Conservation (phyloP, 2,329 filamentous ascomycete genomes). For the Tolypocladium sp. region DNA sequence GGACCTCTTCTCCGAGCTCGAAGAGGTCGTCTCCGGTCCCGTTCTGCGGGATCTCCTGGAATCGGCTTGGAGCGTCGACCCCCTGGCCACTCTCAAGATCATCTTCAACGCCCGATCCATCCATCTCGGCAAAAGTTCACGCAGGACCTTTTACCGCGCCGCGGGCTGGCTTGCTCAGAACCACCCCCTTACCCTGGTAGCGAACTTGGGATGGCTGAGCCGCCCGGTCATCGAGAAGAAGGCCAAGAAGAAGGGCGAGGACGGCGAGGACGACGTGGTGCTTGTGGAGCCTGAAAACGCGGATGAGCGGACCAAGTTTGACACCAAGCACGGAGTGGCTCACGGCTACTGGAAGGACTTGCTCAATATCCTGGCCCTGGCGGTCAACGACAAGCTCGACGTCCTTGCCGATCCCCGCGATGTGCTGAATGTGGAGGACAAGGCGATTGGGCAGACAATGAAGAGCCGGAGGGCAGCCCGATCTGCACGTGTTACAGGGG, state of each 20-base stretch:
- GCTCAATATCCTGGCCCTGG: slow-evolving; percentile 45
- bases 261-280: slow-evolving; percentile 24
- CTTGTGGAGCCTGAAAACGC: slow-evolving; percentile 24
- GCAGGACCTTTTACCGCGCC: slow-evolving; percentile 38
- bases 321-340: slow-evolving; percentile 37
- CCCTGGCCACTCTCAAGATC: slow-evolving; percentile 43
- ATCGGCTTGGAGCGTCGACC: slow-evolving; percentile 38
- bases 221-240: slow-evolving; percentile 48
- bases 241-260: slow-evolving; percentile 17
- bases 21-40: slow-evolving; percentile 25
- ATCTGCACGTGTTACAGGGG: not conserved
- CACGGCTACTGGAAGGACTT: slow-evolving; percentile 57
- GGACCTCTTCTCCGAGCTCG: slow-evolving; percentile 45
- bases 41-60: slow-evolving; percentile 32
- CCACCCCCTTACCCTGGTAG: slow-evolving; percentile 44
- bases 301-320: slow-evolving; percentile 23
- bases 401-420: slow-evolving; percentile 26
- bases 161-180: slow-evolving; percentile 46
- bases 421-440: slow-evolving; percentile 29
- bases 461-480: not conserved
- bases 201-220: slow-evolving; percentile 45
- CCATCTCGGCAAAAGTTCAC: slow-evolving; percentile 46
- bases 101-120: slow-evolving; percentile 54
- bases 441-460: slow-evolving; percentile 5
- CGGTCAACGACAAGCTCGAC: slow-evolving; percentile 36